phyloP scores from a whole-genome alignment of 2,329 filamentous ascomycete species.

The Nigrograna mackinnonii region DNA sequence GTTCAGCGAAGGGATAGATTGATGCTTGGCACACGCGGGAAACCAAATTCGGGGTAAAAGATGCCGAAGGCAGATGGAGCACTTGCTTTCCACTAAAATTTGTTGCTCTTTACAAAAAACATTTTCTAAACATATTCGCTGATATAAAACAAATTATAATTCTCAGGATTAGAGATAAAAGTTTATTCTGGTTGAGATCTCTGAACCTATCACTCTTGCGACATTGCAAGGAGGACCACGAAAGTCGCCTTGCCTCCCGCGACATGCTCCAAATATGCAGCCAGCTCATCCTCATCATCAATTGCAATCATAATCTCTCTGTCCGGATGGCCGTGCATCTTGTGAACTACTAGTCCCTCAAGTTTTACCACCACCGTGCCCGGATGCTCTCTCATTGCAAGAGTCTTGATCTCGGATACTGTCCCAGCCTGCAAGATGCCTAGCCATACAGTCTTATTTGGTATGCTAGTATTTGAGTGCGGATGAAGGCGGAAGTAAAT shows the following conservation, averaged over 20 bases:
- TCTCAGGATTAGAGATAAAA: too few relatives aligned
- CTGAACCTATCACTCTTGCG: constrained; percentile 5
- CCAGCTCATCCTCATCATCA: constrained; percentile 71
- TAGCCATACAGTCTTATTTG: constrained; percentile 63
- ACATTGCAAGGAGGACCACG: constrained; percentile 39
- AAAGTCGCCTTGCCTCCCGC: constrained; percentile 60
- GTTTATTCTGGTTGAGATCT: too few relatives aligned
- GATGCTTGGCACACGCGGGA: too few relatives aligned
- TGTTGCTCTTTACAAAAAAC: too few relatives aligned
- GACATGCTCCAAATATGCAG: constrained; percentile 70
- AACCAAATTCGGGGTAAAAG: too few relatives aligned
- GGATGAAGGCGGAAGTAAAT: constrained; percentile 73
- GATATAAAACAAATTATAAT: too few relatives aligned
- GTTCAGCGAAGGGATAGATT: too few relatives aligned
- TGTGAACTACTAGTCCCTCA: constrained; percentile 66
- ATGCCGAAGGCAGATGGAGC: too few relatives aligned
- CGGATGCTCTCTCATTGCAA: constrained; percentile 64
- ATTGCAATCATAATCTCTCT: constrained; percentile 67
- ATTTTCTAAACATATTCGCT: too few relatives aligned
- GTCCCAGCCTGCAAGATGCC: constrained; percentile 63
- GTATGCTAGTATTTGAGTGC: constrained; percentile 59
- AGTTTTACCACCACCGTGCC: constrained; percentile 63
- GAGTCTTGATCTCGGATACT: constrained; percentile 64
- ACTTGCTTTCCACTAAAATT: too few relatives aligned
- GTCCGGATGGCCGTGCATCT: constrained; percentile 43